These are phyloP conservation scores for Daldinia bambusicola DNA, from an alignment of 495 filamentous ascomycete species.

Conservation along the genomic window DNA sequence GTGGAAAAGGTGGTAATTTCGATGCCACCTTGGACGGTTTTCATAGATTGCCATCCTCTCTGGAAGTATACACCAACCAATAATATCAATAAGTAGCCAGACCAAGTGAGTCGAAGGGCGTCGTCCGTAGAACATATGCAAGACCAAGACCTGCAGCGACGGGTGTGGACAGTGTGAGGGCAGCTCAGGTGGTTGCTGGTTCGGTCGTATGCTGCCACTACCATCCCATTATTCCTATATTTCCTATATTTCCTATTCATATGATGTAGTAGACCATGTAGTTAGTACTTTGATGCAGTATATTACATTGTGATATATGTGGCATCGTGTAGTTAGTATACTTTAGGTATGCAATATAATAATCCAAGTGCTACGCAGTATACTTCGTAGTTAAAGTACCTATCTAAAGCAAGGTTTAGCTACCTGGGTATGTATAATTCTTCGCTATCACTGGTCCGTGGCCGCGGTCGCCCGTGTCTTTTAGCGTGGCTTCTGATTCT, in stretches of 20 bases:
- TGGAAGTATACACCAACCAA: constrained; percentile 42
- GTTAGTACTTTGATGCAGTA: neutral
- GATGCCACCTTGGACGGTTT: constrained; percentile 49
- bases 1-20: constrained; percentile 46
- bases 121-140: constrained; percentile 32
- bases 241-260: neutral
- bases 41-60: constrained; percentile 47
- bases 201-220: constrained; percentile 33
- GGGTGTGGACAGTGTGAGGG: constrained; percentile 15
- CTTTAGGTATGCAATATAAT: neutral
- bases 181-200: constrained; percentile 27
- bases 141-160: constrained; percentile 46
- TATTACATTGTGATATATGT: neutral
- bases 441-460: constrained; percentile 17
- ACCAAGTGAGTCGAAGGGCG: constrained; percentile 8
- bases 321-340: neutral
- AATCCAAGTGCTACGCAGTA: too few relatives aligned
- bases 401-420: too few relatives aligned
- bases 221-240: constrained; percentile 1
- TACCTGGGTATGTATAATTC: too few relatives aligned
- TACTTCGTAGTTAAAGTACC: neutral
- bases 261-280: neutral
- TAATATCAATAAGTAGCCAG: constrained; percentile 1
- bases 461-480: neutral
- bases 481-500: neutral